phyloP scores from a whole-genome alignment of 2,329 filamentous ascomycete species.

The Colletotrichum neosansevieriae region DNA sequence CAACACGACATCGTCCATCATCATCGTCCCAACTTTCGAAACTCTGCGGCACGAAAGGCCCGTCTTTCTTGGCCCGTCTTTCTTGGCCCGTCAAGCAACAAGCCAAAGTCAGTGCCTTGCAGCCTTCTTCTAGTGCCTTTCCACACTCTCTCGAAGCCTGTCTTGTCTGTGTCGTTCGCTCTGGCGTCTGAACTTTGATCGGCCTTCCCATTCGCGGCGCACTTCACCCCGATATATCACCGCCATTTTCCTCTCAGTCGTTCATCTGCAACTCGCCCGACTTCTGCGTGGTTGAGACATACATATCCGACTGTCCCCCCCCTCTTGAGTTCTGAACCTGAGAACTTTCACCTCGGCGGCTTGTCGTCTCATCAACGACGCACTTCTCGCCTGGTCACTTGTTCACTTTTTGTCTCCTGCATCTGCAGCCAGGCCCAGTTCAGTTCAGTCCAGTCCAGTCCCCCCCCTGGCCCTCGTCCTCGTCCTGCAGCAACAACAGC shows the following conservation, averaged over 20 bases:
- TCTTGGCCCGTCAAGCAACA: constrained; percentile 10
- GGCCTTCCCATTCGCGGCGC: not conserved
- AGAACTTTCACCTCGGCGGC: constrained; percentile 27
- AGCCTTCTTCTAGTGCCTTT: too few relatives aligned
- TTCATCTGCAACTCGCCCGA: not conserved
- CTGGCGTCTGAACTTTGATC: constrained; percentile 22
- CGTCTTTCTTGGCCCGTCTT: constrained; percentile 5
- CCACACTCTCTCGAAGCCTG: not conserved
- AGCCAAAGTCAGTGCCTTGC: constrained; percentile 11
- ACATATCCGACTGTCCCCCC: constrained; percentile 21
- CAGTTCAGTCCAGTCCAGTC: not conserved
- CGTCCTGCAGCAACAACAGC: constrained; percentile 4
- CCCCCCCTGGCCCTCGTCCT: not conserved
- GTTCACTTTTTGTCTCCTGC: constrained; percentile 3
- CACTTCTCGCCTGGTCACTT: constrained; percentile 22
- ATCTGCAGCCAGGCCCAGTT: constrained; percentile 19
- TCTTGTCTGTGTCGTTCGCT: not conserved
- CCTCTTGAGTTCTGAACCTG: not conserved
- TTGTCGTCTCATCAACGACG: constrained; percentile 34
- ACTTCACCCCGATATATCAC: constrained; percentile 23
- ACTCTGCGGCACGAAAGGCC: constrained; percentile 28
- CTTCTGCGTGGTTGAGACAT: constrained; percentile 25
- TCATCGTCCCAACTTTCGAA: constrained; percentile 33
- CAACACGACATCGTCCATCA: constrained; percentile 20
- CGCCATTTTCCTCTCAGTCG: constrained; percentile 13